phyloP scores from a whole-genome alignment of 2,329 filamentous ascomycete species.

The Paraphoma chrysanthemicola region DNA sequence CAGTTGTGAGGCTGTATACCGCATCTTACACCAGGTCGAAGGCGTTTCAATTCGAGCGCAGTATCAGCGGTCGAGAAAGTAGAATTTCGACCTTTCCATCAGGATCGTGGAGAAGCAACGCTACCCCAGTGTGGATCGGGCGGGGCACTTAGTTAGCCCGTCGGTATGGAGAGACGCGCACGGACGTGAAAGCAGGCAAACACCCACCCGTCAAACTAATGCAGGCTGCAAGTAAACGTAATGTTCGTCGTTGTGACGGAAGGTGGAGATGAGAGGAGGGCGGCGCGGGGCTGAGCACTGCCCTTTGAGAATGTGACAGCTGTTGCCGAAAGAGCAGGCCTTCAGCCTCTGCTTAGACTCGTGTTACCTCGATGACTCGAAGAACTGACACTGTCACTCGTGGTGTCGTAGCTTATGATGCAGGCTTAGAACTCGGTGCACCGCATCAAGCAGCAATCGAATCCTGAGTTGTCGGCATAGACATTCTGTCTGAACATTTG shows the following conservation, averaged over 20 bases:
- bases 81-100: background rate
- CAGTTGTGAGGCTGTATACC: background rate
- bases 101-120: background rate
- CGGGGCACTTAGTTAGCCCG: background rate
- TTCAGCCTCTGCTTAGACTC: background rate
- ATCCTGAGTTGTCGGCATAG: too few relatives aligned
- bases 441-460: too few relatives aligned
- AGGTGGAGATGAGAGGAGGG: background rate
- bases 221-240: background rate
- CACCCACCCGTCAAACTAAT: background rate
- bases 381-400: background rate
- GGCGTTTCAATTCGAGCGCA: too few relatives aligned
- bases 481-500: too few relatives aligned
- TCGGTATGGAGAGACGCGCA: background rate
- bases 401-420: background rate
- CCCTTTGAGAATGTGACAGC: background rate
- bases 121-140: background rate
- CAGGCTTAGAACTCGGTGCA: too few relatives aligned
- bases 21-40: too few relatives aligned
- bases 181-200: background rate
- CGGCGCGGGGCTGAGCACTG: slow-evolving; percentile 1
- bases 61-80: too few relatives aligned
- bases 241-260: background rate
- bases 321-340: background rate
- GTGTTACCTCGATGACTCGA: background rate